phyloP scores from a whole-genome alignment of 2,329 filamentous ascomycete species.

The Zasmidium cellare region DNA sequence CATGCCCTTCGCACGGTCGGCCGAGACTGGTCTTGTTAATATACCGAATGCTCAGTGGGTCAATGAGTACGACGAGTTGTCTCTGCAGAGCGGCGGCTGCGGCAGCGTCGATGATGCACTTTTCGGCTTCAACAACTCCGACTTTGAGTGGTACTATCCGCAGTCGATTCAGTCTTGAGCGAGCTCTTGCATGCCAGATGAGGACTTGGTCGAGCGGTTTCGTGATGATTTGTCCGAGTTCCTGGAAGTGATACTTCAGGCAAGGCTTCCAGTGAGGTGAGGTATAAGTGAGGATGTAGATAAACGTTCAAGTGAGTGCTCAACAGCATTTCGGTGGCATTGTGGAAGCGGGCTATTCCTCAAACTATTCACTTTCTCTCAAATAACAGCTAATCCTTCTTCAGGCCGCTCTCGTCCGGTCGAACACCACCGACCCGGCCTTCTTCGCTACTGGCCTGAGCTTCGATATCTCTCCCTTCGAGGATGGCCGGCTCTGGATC shows the following conservation, averaged over 20 bases:
- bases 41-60: not conserved
- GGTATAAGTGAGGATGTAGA: no score
- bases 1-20: not conserved
- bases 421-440: not conserved
- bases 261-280: no score
- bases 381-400: not conserved
- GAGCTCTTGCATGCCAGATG: no score
- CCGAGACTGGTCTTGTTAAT: not conserved
- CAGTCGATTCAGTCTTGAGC: not conserved
- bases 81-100: not conserved
- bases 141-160: not conserved
- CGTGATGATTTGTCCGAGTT: no score
- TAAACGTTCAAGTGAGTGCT: no score
- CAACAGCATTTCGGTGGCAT: no score
- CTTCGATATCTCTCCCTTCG: conserved; percentile 1
- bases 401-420: not conserved
- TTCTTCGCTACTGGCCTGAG: not conserved
- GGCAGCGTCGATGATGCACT: not conserved
- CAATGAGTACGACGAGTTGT: not conserved
- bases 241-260: no score
- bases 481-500: not conserved
- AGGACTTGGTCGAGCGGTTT: no score
- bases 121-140: not conserved
- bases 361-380: no score
- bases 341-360: no score